Base-by-base conservation (phyloP, 495 filamentous ascomycete genomes). In the Saxophila tyrrhenica region DNA sequence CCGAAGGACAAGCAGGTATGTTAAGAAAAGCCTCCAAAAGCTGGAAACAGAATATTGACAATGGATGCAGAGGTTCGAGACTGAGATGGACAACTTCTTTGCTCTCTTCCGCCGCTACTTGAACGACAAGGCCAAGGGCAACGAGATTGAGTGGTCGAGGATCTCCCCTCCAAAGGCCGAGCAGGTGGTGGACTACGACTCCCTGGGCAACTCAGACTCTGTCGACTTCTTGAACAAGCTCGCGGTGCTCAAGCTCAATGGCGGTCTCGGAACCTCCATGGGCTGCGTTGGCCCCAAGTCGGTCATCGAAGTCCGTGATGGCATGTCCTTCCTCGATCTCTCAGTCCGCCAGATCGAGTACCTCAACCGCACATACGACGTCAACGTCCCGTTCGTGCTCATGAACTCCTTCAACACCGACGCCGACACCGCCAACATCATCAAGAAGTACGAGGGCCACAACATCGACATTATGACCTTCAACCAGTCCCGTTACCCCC, bases 401-500 rank as follows among this genome's bases (percentile, higher is more conserved):
- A 99, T 99, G 92, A 99, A 99, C 82, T 97, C 92, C 52, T 99
- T 99, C 85, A 99, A 99, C 79, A 99, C 92, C 67, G 89, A 97
- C 71, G 83, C 91, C 64, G 92, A 99, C 69, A 99, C 92, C 55
- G 85, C 87, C 61, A 92, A 87, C 69, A 99, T 99, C 74, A 99
- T 99, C 75, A 97, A 97, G 84, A 99, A 99, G 77, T 99, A 99
- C 75, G 91, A 99, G 75, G 94, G 92, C 59, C 94, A 99, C 80
- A 95, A 95, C 65, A 91, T 99, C 63, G 91, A 97, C 70, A 95
- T 99, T 69, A 78, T 96, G 69, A 99, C 92, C 68, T 99, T 99
- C 86, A 99, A 99, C 79, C 92, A 99, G 77, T 97, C 94, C 51
- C 80, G 89, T 51, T 99, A 96, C 75, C 92, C 92, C 48, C 86